Base-by-base conservation (phyloP, 108 stramenopile species). In the Schizochytrium sp. region DNA sequence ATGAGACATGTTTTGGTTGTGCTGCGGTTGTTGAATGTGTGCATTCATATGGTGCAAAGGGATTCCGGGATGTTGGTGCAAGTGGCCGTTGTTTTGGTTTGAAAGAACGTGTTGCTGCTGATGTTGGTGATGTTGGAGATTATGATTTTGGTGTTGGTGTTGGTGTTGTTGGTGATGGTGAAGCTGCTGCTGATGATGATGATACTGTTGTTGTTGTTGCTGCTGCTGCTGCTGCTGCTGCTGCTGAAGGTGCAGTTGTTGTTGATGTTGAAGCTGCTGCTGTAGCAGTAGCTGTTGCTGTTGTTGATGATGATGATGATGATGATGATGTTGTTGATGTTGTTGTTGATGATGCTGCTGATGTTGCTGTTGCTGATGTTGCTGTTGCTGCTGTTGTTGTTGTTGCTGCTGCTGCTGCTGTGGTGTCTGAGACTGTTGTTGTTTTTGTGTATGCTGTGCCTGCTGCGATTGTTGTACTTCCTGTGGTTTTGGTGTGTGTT, bases 371-470 rank as follows among this genome's bases (percentile, higher is more conserved):
- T n/a, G n/a, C n/a, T 17, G 5, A 42, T 42, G 61, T 4, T 42
- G 4, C 40, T 10, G 61, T 42, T 64, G 61, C 15, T 13, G 15
- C 58, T 59, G 15, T 59, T 59, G 13, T 59, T 13, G 58, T 72
- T 10, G 72, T 0, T 10, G 72, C 19, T 10, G 72, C 19, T 40
- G 72, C 13, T 40, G 72, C 42, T 72, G 72, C 19, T 72, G 72
- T 72, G n/a, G 72, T 72, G n/a, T n/a, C 42, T 87, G 1, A n/a
- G 49, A 53, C 15, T 87, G 83, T 49, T 87, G 83, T 56, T 87
- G 83, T 10, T 87, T 46, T 1, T 1, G 83, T n/a, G 12, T 46
- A 13, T 87, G 83, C 45, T 87, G 83, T 47, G 46, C 13, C 28
- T 87, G 83, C 45, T 1, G 83, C 28, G 12, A 28, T 0, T 49